These are phyloP conservation scores for Microbotryum lychnidis-dioicae DNA, from an alignment of 1,284 basidiomycete species.

Conservation along the genomic window DNA sequence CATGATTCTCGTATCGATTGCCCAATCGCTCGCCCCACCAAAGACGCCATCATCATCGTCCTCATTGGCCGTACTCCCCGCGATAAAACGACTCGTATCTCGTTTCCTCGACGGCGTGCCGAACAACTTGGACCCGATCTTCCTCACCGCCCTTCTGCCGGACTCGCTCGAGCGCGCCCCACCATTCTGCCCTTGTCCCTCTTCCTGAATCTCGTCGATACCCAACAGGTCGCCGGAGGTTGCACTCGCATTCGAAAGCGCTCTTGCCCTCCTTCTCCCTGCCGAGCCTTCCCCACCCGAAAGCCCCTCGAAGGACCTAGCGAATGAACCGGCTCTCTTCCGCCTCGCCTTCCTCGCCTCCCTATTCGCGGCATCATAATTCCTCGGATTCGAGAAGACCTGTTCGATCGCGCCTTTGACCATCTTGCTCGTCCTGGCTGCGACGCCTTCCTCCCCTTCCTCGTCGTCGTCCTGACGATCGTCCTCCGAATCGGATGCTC, in stretches of 20 bases:
- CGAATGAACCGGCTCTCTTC: conserved; percentile 32
- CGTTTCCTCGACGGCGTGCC: conserved; percentile 27
- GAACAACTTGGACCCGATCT: conserved; percentile 44
- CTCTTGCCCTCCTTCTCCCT: neutral
- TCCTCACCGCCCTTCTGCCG: conserved; percentile 48
- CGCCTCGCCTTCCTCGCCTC: conserved; percentile 29
- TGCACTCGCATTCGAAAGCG: conserved; percentile 8
- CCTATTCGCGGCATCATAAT: conserved; percentile 21
- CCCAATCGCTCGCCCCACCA: conserved; percentile 68
- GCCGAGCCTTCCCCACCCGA: neutral
- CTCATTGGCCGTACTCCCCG: conserved; percentile 9
- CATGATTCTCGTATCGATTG: conserved; percentile 76
- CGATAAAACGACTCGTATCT: conserved; percentile 26
- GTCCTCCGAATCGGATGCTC: conserved; percentile 46
- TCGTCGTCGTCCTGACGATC: conserved; percentile 57
- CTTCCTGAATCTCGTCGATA: conserved; percentile 7
- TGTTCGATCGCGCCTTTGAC: conserved; percentile 21
- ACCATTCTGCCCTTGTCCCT: neutral
- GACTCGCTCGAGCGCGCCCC: conserved; percentile 38
- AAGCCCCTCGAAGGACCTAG: conserved; percentile 25
- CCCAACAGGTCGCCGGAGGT: conserved; percentile 24
- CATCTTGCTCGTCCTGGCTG: conserved; percentile 19
- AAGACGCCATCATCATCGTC: conserved; percentile 49
- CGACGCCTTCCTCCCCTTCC: conserved; percentile 51
- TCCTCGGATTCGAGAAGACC: conserved; percentile 23